Evolutionary conservation across 306 rosid genomes (phyloP), one percentile per base, ranked within the genome.

Genomic region (Cucumis cinereus): DNA sequence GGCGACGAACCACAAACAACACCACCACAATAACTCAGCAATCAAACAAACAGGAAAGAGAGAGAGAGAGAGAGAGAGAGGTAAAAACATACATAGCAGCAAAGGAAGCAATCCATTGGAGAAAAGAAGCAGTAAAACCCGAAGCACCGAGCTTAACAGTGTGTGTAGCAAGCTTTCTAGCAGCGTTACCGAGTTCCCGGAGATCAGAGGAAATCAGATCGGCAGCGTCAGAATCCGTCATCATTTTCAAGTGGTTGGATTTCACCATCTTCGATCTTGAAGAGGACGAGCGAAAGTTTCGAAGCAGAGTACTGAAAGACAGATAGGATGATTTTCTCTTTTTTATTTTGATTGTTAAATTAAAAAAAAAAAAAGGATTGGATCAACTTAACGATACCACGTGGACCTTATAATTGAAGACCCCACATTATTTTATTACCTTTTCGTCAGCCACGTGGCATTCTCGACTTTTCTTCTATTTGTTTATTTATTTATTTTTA

Each of bases 21-120:
- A 33, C 36, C 15, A 33, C 14, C 36, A 15, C 12, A 7, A 4
- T 22, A 22, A 8, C 20, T 67, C 28, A 40, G 6, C 19, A 20
- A 67, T 22, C 28, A 67, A 20, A 20, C 16, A 67, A 40, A 67
- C 16, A 67, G 19, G 1, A 41, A 10, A 1, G 19, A n/a, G 4
- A 20, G 10, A 1, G 9, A n/a, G 55, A 24, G 17, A 50, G 8
- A 54, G 23, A 49, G 59, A n/a, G 47, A 41, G 10, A 7, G 23
- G 8, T 50, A 38, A 33, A 22, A n/a, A 1, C 55, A 19, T 82
- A 91, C 97, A 93, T 91, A 56, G 98, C 97, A 79, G 92, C 84
- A 79, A 91, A 45, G 11, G 89, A 78, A 81, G 97, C 94, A 61
- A 93, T 28, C 82, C 92, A 88, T 62, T 88, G 82, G 33, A 93